Percentiles rank a stretch among this genome's conserved stretches.
phyloP scores from a whole-genome alignment of 805 yeast species.

The Candida oleophila region DNA sequence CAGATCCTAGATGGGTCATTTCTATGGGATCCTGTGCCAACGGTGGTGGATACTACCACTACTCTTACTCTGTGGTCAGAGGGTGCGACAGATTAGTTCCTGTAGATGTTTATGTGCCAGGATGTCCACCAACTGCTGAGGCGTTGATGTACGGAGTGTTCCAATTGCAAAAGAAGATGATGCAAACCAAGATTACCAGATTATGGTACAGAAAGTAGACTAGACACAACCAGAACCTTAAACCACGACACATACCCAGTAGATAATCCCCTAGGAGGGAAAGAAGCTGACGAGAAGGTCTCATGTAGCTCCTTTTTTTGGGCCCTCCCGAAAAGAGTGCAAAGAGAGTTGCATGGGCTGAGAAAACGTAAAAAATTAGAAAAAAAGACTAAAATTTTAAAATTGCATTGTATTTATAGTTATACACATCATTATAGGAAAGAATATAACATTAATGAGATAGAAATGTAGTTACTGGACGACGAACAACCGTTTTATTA shows the following conservation, averaged over 20 bases:
- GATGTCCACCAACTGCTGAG: conserved; percentile 90
- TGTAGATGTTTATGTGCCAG: conserved; percentile 88
- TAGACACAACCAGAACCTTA: background rate
- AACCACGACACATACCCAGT: background rate
- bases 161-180: conserved; percentile 88
- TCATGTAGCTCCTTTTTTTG: no score
- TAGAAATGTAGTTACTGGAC: no score
- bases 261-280: background rate
- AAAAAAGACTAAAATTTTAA: background rate
- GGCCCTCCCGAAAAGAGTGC: no score
- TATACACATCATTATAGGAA: background rate
- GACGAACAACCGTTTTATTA: no score
- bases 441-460: background rate
- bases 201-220: conserved; percentile 72
- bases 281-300: background rate
- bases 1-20: conserved; percentile 92
- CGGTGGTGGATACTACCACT: conserved; percentile 92
- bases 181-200: conserved; percentile 75
- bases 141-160: conserved; percentile 89
- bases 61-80: conserved; percentile 83
- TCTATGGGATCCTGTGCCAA: conserved; percentile 94
- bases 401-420: conserved; percentile 7
- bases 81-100: conserved; percentile 90
- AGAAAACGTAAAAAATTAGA: background rate
- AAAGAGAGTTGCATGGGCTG: no score